These are phyloP conservation scores for Euphorbia peplus DNA, from an alignment of 345 rosid genomes.

Conservation along the genomic window DNA sequence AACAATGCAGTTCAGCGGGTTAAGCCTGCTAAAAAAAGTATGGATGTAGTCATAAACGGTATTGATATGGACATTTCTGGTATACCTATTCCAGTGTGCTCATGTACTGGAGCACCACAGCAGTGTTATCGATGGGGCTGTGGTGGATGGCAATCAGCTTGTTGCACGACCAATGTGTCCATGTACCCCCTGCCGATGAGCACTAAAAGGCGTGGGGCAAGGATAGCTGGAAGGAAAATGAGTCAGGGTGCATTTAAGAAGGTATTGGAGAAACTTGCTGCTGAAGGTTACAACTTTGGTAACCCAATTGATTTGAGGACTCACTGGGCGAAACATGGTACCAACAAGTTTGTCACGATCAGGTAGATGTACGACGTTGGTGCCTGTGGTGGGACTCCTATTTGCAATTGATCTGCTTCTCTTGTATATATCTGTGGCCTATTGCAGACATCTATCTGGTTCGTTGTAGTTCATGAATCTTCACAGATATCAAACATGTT, in stretches of 20 bases:
- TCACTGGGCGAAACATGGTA: slow-evolving; percentile 99
- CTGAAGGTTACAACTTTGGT: slow-evolving; percentile 75
- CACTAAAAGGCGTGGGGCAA: slow-evolving; percentile 90
- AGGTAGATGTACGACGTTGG: slow-evolving; percentile 49
- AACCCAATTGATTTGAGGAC: slow-evolving; percentile 82
- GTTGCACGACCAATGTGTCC: slow-evolving; percentile 86
- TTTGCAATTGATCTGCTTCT: slow-evolving; percentile 37
- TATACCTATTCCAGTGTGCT: slow-evolving; percentile 84
- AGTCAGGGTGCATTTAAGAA: slow-evolving; percentile 98
- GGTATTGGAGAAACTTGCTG: slow-evolving; percentile 90
- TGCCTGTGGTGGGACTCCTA: slow-evolving; percentile 15
- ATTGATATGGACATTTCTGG: slow-evolving; percentile 81
- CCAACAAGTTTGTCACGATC: slow-evolving; percentile 98
- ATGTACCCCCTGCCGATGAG: slow-evolving; percentile 95
- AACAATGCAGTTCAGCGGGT: slow-evolving; percentile 44
- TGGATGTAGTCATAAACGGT: slow-evolving; percentile 80
- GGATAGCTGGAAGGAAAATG: slow-evolving; percentile 99
- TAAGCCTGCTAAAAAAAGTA: slow-evolving; percentile 76
- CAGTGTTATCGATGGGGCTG: slow-evolving; percentile 99
- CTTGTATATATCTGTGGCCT: slow-evolving; percentile 45
- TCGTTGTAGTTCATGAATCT: slow-evolving; percentile 36
- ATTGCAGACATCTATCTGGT: slow-evolving; percentile 39
- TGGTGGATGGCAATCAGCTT: slow-evolving; percentile 99
- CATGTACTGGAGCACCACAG: slow-evolving; percentile 91
- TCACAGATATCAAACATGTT: slow-evolving; percentile 30